phyloP scores from a whole-genome alignment of 148 eudicot species.

The Bassia scoparia region DNA sequence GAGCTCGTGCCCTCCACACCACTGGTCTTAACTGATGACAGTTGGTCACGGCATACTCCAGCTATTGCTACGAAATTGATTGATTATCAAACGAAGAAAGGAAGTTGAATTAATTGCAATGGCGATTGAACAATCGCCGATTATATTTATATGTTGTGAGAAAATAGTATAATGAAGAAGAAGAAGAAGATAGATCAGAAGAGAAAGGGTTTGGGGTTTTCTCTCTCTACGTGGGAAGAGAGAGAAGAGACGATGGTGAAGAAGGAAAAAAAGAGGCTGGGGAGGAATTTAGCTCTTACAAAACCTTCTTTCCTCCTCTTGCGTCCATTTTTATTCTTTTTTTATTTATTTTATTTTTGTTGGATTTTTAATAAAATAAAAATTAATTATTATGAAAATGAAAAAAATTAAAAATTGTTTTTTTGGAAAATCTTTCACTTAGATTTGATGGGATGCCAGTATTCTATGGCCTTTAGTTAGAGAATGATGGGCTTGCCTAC shows the following conservation, averaged over 20 bases:
- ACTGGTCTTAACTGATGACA: constrained; percentile 91
- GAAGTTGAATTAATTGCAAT: not conserved
- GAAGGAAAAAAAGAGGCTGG: not conserved
- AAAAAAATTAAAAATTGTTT: too few species aligned
- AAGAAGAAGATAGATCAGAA: not conserved
- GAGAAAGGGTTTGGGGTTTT: constrained; percentile 11
- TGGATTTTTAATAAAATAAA: too few species aligned
- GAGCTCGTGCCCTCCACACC: constrained; percentile 64
- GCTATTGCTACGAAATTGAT: too few species aligned
- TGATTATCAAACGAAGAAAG: not conserved
- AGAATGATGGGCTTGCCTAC: too few species aligned
- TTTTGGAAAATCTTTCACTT: too few species aligned
- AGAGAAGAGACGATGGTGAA: constrained; percentile 17
- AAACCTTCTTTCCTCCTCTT: constrained; percentile 10
- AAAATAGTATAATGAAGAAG: not conserved
- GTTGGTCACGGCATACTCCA: constrained; percentile 91
- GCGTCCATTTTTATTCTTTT: not conserved
- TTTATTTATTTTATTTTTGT: not conserved
- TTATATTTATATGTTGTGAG: constrained; percentile 2
- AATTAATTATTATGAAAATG: too few species aligned
- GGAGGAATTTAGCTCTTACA: not conserved
- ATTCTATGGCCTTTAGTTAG: too few species aligned
- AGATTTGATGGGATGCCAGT: too few species aligned
- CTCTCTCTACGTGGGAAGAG: constrained; percentile 29
- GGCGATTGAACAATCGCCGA: constrained; percentile 20